Conservation (phyloP, 257 asterid species). For the Solanum etuberosum region DNA sequence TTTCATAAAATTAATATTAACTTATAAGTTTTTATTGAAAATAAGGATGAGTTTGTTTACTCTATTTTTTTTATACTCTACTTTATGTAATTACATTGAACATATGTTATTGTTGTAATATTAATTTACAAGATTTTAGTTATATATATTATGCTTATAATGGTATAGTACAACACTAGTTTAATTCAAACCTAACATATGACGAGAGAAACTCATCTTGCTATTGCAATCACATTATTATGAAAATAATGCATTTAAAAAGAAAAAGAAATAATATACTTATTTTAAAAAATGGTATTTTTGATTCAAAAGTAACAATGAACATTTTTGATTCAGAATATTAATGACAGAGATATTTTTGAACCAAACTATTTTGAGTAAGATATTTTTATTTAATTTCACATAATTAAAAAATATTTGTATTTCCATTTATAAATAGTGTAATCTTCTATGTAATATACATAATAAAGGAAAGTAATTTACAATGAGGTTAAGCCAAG, state of each 20-base stretch:
- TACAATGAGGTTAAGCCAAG: not conserved
- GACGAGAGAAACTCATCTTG: not conserved
- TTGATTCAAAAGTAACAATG: not conserved
- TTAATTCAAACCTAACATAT: not conserved
- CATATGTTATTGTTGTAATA: not conserved
- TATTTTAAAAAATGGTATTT: too few species aligned
- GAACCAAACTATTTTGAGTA: too few species aligned
- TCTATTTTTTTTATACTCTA: too few species aligned
- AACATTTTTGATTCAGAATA: too few species aligned
- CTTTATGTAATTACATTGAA: too few species aligned
- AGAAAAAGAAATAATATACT: too few species aligned
- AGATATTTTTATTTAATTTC: too few species aligned
- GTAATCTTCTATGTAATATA: not conserved
- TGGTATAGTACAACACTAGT: not conserved
- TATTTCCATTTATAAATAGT: not conserved
- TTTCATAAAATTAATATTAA: not conserved
- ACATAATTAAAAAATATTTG: not conserved
- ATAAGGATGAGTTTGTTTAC: too few species aligned
- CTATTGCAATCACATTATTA: not conserved
- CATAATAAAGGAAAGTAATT: not conserved
- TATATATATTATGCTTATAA: not conserved
- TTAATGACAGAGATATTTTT: too few species aligned
- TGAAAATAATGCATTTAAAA: not conserved
- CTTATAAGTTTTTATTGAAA: not conserved
- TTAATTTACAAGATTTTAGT: not conserved